A percentile compares a stretch with the other conserved stretches of the same genome.
Conservation (phyloP, 1,284 basidiomycete genomes). For the Tylopilus orsonianus region DNA sequence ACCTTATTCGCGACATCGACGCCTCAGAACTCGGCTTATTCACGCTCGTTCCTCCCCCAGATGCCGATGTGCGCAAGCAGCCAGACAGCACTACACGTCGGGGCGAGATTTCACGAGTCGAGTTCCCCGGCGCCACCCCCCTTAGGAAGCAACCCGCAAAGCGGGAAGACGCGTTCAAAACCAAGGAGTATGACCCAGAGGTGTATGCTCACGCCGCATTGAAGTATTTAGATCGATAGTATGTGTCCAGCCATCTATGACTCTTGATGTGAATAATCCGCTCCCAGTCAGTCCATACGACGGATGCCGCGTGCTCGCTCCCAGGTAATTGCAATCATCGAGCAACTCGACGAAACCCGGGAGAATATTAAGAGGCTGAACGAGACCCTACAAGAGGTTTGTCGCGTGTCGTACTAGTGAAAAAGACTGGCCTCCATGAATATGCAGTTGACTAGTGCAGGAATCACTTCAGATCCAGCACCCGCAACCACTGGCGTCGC, state of each 20-base stretch:
- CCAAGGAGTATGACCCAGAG: conserved; percentile 61
- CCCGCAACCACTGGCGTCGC: conserved; percentile 45
- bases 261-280: background rate
- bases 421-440: conserved; percentile 1
- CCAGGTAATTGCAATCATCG: conserved; percentile 54
- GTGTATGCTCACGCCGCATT: conserved; percentile 71
- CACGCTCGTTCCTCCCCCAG: conserved; percentile 42
- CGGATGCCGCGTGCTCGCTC: conserved; percentile 70
- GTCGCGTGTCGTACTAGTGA: conserved; percentile 18
- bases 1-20: conserved; percentile 76
- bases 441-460: conserved; percentile 30
- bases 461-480: conserved; percentile 36
- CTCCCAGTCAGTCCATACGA: conserved; percentile 55
- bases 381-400: conserved; percentile 54
- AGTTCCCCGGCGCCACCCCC: conserved; percentile 70
- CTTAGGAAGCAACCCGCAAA: conserved; percentile 48
- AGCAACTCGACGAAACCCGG: conserved; percentile 51
- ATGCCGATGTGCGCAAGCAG: conserved; percentile 37
- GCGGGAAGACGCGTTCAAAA: conserved; percentile 40
- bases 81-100: conserved; percentile 30
- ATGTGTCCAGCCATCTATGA: conserved; percentile 29
- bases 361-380: conserved; percentile 51
- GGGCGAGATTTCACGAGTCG: conserved; percentile 56
- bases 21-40: conserved; percentile 75
- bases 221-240: conserved; percentile 75